A percentile compares a stretch with the other conserved stretches of the same genome.
These are phyloP conservation scores for Capsicum chinense DNA, from an alignment of 257 asterid species.

Conservation along the genomic window DNA sequence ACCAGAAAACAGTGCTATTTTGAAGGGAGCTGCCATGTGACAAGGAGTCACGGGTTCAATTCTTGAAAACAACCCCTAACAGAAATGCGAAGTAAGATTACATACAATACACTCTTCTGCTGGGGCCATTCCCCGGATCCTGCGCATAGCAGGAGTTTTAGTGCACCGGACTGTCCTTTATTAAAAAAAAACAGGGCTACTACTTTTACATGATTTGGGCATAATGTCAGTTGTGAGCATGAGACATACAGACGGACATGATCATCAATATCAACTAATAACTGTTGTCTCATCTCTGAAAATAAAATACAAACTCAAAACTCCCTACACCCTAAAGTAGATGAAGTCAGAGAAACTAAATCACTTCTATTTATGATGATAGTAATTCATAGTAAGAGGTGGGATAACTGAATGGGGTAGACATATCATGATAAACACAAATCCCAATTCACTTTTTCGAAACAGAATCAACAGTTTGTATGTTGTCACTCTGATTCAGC, in stretches of 20 bases:
- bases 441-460: conserved; percentile 40
- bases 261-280: not conserved
- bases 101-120: no score
- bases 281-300: conserved; percentile 12
- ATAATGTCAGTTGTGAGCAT: not conserved
- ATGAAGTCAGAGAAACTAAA: not conserved
- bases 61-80: no score
- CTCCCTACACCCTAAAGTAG: not conserved
- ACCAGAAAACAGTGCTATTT: no score
- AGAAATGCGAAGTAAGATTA: no score
- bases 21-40: no score
- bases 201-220: conserved; percentile 16
- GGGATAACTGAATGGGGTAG: not conserved
- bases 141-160: no score
- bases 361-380: not conserved
- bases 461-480: conserved; percentile 36
- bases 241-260: conserved; percentile 12
- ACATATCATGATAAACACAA: not conserved
- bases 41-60: no score
- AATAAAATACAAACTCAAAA: conserved; percentile 15
- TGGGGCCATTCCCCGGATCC: no score
- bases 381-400: conserved; percentile 4
- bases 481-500: conserved; percentile 40
- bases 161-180: no score
- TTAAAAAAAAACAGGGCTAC: not conserved